Base-by-base conservation (phyloP, 2,329 filamentous ascomycete species). In the Phialemonium atrogriseum region DNA sequence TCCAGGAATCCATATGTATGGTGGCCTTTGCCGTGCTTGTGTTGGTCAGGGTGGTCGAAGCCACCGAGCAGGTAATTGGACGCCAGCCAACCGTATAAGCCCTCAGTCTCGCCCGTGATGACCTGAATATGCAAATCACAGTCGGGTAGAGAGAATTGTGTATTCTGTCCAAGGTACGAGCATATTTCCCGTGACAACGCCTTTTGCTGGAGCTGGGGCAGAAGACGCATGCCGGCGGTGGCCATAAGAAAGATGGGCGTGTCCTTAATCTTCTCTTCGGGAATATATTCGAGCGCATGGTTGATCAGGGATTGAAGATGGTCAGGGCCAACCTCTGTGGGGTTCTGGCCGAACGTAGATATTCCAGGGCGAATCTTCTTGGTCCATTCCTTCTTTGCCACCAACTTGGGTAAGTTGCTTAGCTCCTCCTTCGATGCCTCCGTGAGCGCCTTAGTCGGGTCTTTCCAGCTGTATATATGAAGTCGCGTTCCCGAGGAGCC, bases 1-100 rank as follows among this genome's bases (percentile, higher is more conserved):
- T 98, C 91, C 38, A 98, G 64, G 50, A 98, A 98, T 1, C 91
- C 91, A 55, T 96, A 98, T 0, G 91, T 98, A 50, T 88, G 84
- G 53, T 96, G 91, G 16, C 73, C 76, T 43, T 94, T 87, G 32
- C 86, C 87, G 54, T 94, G 86, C 32, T 75, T 64, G 47, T 94
- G 84, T 10, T 76, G 61, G 30, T 79, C 63, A 0, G 85, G 80
- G 12, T 72, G 66, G 53, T 96, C 84, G 47, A 98, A 96, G 4
- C 87, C 86, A 17, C 87, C 89, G 2, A 98, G 68, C 18, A 98
- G 62, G 50, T 98, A 98, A 52, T 98, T 98, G 32, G 89, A 84
- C 7, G 93, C 89, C 46, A 98, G 83, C 91, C 91, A 98, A 23
- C 91, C 91, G 48, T 96, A 98, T 18, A 98, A 59, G 3, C 88